phyloP scores from a whole-genome alignment of 768 basidiomycete genomes.

The Lentinula sp. region DNA sequence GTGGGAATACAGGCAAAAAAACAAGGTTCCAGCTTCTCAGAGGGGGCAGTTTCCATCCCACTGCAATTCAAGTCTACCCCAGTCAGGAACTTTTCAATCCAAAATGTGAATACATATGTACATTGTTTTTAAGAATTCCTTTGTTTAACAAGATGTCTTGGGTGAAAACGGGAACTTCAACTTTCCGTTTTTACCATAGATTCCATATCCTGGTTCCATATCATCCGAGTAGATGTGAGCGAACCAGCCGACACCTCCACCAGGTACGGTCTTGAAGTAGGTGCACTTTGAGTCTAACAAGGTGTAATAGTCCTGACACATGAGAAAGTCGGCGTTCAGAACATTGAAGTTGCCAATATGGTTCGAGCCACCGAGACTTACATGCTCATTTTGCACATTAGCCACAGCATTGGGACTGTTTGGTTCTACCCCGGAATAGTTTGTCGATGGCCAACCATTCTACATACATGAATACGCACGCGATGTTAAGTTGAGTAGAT shows the following conservation, averaged over 20 bases:
- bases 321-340: neutral
- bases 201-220: constrained; percentile 40
- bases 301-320: constrained; percentile 48
- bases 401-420: constrained; percentile 60
- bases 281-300: constrained; percentile 60
- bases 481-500: neutral
- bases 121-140: too few relatives aligned
- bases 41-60: too few relatives aligned
- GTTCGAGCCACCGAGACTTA: constrained; percentile 19
- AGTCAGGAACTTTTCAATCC: too few relatives aligned
- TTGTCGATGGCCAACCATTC: constrained; percentile 77
- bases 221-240: constrained; percentile 72
- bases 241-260: constrained; percentile 76
- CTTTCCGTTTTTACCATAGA: neutral
- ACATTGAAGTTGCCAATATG: neutral
- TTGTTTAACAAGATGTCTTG: constrained; percentile 2
- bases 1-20: too few relatives aligned
- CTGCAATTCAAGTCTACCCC: too few relatives aligned
- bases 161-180: constrained; percentile 6
- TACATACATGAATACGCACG: constrained; percentile 24
- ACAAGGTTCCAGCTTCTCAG: too few relatives aligned
- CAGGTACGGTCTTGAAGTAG: constrained; percentile 50
- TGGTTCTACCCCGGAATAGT: constrained; percentile 54
- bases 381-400: constrained; percentile 55
- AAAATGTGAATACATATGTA: too few relatives aligned